Percentiles rank a stretch among this genome's conserved stretches.
phyloP scores from a whole-genome alignment of 2,329 filamentous ascomycete species.

The Rhexocercosporidium sp. region DNA sequence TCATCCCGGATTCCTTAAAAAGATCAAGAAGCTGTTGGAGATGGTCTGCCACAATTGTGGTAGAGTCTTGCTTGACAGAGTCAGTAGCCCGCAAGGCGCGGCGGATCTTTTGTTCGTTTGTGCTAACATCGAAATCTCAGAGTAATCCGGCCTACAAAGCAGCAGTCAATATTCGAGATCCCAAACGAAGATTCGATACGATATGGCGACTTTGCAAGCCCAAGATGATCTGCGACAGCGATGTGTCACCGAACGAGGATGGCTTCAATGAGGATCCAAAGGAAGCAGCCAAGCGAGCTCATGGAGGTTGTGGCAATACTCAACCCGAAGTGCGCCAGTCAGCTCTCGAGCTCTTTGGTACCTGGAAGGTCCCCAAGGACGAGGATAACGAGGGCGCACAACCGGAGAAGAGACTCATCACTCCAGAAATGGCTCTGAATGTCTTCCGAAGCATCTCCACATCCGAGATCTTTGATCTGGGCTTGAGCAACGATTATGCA shows the following conservation, averaged over 20 bases:
- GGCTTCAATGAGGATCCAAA: conserved; percentile 66
- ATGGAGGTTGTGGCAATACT: conserved; percentile 92
- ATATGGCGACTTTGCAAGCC: conserved; percentile 94
- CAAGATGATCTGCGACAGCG: conserved; percentile 83
- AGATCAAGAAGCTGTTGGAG: conserved; percentile 99
- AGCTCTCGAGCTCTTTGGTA: conserved; percentile 81
- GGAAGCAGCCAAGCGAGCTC: conserved; percentile 59
- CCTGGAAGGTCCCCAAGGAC: conserved; percentile 72
- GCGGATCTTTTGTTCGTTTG: conserved; percentile 56
- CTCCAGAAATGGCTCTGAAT: conserved; percentile 81
- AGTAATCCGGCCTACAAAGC: conserved; percentile 82
- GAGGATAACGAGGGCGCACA: conserved; percentile 74
- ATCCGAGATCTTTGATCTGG: conserved; percentile 83
- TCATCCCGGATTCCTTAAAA: conserved; percentile 94
- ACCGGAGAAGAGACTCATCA: conserved; percentile 82
- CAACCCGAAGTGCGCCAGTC: conserved; percentile 89
- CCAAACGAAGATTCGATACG: conserved; percentile 90
- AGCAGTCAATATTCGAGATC: conserved; percentile 84
- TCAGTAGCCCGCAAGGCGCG: conserved; percentile 75
- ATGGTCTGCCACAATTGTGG: conserved; percentile 99
- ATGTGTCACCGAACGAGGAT: conserved; percentile 70
- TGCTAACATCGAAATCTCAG: conserved; percentile 70
- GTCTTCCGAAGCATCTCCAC: conserved; percentile 87
- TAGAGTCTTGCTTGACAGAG: conserved; percentile 96
- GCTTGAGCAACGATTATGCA: conserved; percentile 92